phyloP scores from a whole-genome alignment of 495 filamentous ascomycete genomes.

The Aspergillus conjunctus region DNA sequence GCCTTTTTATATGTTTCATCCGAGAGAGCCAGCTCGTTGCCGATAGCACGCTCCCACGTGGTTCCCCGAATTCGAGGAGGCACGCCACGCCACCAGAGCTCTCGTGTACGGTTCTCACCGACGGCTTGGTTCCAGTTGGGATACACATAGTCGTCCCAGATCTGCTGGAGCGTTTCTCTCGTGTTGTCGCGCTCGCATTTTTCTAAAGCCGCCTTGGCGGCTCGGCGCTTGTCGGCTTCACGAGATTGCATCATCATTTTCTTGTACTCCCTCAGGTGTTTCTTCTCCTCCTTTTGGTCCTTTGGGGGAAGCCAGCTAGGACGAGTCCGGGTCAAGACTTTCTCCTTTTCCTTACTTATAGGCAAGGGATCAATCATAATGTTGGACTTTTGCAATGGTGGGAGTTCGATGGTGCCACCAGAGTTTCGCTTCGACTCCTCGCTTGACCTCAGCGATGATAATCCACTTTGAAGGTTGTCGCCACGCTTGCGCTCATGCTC shows the following conservation, averaged over 20 bases:
- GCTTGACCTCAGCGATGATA: constrained; percentile 45
- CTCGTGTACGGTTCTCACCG: constrained; percentile 72
- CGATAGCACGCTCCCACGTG: constrained; percentile 86
- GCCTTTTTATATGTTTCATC: constrained; percentile 78
- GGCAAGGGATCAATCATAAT: constrained; percentile 96
- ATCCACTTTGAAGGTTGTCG: constrained; percentile 53
- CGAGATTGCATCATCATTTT: constrained; percentile 84
- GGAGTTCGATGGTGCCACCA: constrained; percentile 64
- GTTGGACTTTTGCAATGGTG: constrained; percentile 81
- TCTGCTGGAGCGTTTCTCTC: constrained; percentile 61
- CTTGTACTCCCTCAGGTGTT: constrained; percentile 89
- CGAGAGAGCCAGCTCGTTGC: constrained; percentile 81
- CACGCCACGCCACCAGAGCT: constrained; percentile 94
- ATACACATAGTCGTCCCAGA: constrained; percentile 87
- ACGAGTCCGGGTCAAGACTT: constrained; percentile 83
- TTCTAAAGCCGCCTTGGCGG: constrained; percentile 50
- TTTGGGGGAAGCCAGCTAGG: constrained; percentile 97
- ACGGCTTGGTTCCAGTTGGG: constrained; percentile 83
- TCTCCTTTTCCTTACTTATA: constrained; percentile 95
- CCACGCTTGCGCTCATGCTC: constrained; percentile 56
- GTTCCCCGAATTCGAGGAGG: constrained; percentile 74
- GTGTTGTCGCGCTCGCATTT: constrained; percentile 68
- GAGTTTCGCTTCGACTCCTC: constrained; percentile 57
- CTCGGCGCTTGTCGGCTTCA: constrained; percentile 63
- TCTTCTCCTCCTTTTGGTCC: constrained; percentile 87